These are phyloP conservation scores for Anaeromyces robustus DNA, from an alignment of 192 early-diverging fungal species.

Conservation along the genomic window DNA sequence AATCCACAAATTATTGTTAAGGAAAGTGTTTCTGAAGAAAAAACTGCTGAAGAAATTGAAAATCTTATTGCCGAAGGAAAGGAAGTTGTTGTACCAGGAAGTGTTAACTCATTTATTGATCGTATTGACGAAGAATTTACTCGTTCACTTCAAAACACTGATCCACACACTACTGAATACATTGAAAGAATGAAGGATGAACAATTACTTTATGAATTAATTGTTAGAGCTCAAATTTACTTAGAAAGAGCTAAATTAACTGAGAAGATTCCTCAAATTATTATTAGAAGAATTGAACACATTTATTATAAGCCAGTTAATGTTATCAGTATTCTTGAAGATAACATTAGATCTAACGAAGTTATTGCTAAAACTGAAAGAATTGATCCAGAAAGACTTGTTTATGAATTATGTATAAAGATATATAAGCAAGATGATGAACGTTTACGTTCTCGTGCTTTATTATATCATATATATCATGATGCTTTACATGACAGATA, in stretches of 20 bases:
- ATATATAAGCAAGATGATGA: conserved; percentile 76
- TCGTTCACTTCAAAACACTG: conserved; percentile 85
- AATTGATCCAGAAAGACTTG: conserved; percentile 36
- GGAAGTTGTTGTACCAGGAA: conserved; percentile 56
- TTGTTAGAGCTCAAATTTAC: conserved; percentile 78
- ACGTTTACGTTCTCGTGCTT: conserved; percentile 75
- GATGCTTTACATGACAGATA: conserved; percentile 93
- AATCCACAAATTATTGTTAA: conserved; percentile 51
- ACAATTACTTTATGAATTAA: conserved; percentile 64
- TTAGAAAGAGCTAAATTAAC: conserved; percentile 46
- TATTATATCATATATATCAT: conserved; percentile 95
- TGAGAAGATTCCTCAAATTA: conserved; percentile 52
- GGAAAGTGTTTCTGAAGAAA: conserved; percentile 53
- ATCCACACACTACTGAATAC: conserved; percentile 94
- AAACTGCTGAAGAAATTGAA: conserved; percentile 38
- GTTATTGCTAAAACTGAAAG: conserved; percentile 30
- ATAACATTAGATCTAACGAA: conserved; percentile 15
- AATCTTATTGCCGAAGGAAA: conserved; percentile 27
- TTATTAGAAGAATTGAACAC: conserved; percentile 83
- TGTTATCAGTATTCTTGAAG: conserved; percentile 63
- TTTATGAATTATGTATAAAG: conserved; percentile 70
- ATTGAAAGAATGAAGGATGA: conserved; percentile 87
- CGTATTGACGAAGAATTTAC: conserved; percentile 95
- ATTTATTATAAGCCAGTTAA: conserved; percentile 94
- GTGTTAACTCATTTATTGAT: conserved; percentile 73